A percentile compares a stretch with the other conserved stretches of the same genome.
phyloP scores from a whole-genome alignment of 345 rosid genomes.

The Pistacia vera region DNA sequence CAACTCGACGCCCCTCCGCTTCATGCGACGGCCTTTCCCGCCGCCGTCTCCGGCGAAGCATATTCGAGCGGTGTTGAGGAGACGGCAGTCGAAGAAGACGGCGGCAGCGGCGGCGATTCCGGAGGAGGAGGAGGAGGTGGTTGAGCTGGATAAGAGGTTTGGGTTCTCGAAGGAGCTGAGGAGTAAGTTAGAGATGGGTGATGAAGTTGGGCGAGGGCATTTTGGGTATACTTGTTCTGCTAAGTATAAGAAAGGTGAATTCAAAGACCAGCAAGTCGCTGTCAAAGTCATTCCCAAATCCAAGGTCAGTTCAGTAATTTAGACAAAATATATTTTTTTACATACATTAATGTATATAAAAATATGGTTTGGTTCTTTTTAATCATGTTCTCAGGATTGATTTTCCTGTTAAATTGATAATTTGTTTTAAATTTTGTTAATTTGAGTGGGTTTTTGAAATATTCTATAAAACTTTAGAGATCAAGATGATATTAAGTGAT shows the following conservation, averaged over 20 bases:
- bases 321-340: not conserved
- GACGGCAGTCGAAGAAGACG: slow-evolving; percentile 51
- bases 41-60: slow-evolving; percentile 98
- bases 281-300: slow-evolving; percentile 93
- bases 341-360: too few species aligned
- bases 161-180: slow-evolving; percentile 81
- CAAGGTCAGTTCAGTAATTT: slow-evolving; percentile 49
- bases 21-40: slow-evolving; percentile 71
- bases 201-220: slow-evolving; percentile 97
- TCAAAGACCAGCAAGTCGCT: slow-evolving; percentile 85
- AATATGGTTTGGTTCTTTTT: too few species aligned
- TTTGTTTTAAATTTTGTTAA: too few species aligned
- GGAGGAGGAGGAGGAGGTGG: slow-evolving; percentile 46
- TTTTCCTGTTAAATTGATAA: too few species aligned
- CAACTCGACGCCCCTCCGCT: slow-evolving; percentile 65
- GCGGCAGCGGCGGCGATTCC: slow-evolving; percentile 26
- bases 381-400: too few species aligned
- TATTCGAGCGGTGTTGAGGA: slow-evolving; percentile 67
- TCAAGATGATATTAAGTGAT: too few species aligned
- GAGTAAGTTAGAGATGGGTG: slow-evolving; percentile 68
- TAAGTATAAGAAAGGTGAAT: slow-evolving; percentile 84
- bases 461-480: too few species aligned
- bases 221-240: slow-evolving; percentile 97
- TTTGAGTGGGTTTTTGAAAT: too few species aligned
- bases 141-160: slow-evolving; percentile 83